Evolutionary conservation across 352 stramenopile genomes (phyloP), one percentile per base, ranked within the genome.

Genomic region (Blastocystis sp.): DNA sequence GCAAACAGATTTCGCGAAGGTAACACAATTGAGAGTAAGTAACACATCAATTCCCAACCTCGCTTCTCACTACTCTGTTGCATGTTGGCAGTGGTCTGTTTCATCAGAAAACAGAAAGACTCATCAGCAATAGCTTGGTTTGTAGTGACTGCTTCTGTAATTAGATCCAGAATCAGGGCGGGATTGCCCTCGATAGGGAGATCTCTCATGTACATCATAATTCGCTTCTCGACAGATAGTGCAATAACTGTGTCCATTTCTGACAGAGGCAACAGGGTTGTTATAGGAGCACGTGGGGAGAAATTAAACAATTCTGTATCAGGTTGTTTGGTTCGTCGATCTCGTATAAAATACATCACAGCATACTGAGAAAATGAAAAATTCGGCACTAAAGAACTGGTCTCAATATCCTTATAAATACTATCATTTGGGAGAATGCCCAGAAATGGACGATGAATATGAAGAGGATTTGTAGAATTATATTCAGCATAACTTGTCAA

Each of bases 121-220:
- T 84, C 48, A 44, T 84, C 73, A 7, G n/a, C 30, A 22, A 69
- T 35, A 13, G 15, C 44, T 27, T 33, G 35, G 33, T 66, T 22
- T 5, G 15, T 22, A 22, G 19, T 22, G 30, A 84, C 53, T 7
- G 30, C 35, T 19, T 76, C 27, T 6, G 24, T 44, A 11, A 76
- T 37, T 0, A 33, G 7, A 37, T 84, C 73, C 22, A 84, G 33
- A 4, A 84, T 33, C n/a, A 40, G 40, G 19, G 53, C 40, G 5
- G 73, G 73, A 37, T 84, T 84, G 15, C 53, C 73, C 33, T 62
- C 13, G 5, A 84, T 64, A 35, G 73, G 73, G 15, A 84, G 24
- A 57, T 84, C 73, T n/a, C 73, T n/a, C 73, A 84, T 84, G 73
- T 84, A 84, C 73, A 84, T 66, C 73, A 84, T 84, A 11, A 84